Percentiles rank a stretch among this genome's conserved stretches.
Evolutionary conservation across 2,329 filamentous ascomycete genomes (phyloP).

Genomic region (Exophiala dermatitidis): DNA sequence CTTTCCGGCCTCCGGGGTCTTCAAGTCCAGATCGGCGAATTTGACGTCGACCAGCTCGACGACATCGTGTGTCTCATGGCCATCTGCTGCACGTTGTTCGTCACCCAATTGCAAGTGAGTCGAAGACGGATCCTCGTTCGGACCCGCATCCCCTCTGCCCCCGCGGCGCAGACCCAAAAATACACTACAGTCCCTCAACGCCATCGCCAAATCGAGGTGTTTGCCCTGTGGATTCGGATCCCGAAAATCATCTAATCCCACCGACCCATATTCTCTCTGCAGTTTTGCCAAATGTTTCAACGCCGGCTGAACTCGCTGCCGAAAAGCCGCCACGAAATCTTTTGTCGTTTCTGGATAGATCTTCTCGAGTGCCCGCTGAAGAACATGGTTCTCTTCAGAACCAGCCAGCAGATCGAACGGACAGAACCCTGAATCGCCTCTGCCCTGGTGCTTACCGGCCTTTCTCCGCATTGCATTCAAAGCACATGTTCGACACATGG

Average conservation of each 20-base stretch:
- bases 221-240: slow-evolving; percentile 25
- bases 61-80: slow-evolving; percentile 1
- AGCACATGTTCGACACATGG: slow-evolving; percentile 70
- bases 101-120: not conserved
- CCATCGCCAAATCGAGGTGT: slow-evolving; percentile 65
- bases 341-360: slow-evolving; percentile 26
- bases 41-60: slow-evolving; percentile 40
- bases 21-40: slow-evolving; percentile 71
- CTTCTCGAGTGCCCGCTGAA: slow-evolving; percentile 36
- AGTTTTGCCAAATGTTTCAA: slow-evolving; percentile 28
- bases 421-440: slow-evolving; percentile 46
- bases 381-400: slow-evolving; percentile 12
- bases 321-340: slow-evolving; percentile 27
- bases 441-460: slow-evolving; percentile 26
- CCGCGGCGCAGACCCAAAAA: slow-evolving; percentile 45
- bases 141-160: no score
- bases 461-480: slow-evolving; percentile 42
- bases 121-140: slow-evolving; percentile 34
- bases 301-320: slow-evolving; percentile 34
- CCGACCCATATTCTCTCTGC: slow-evolving; percentile 23
- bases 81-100: no score
- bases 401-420: slow-evolving; percentile 56
- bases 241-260: slow-evolving; percentile 28
- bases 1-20: slow-evolving; percentile 58
- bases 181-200: slow-evolving; percentile 69